Base-by-base conservation (phyloP, 495 filamentous ascomycete species). In the Annulohypoxylon maeteangense region DNA sequence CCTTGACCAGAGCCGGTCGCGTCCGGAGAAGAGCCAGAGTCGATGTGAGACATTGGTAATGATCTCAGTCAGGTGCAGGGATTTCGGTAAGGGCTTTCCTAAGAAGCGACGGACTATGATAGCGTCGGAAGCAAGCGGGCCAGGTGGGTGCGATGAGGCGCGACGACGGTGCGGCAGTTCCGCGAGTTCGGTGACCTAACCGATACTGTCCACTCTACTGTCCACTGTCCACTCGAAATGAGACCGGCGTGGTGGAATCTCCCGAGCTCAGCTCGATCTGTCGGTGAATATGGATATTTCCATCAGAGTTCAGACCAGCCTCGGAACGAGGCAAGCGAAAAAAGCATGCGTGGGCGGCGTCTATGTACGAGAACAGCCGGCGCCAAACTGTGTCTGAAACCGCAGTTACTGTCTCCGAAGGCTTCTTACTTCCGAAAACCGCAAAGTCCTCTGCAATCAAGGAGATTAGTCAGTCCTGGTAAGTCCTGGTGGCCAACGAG, bases 1-100 rank as follows among this genome's bases (percentile, higher is more conserved):
- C 38, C 71, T 34, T 55, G 67, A 18, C 29, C 45, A 50, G 65
- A 62, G 36, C 56, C 61, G 38, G 32, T 64, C 3, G 74, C 61
- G 20, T 70, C 74, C 48, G 71, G 51, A 18, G 71, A 73, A 25
- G 74, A 76, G 27, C 50, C 64, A 42, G 54, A 36, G 22, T 76
- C 70, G 18, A 71, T 32, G n/a, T 56, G 62, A 64, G 70, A 74
- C 71, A 74, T 74, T 44, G 60, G 29, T 31, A 48, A 45, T 32
- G 23, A 38, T 27, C 25, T 29, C 12, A 4, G 45, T 48, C 47
- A 40, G 40, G 44, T 48, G 29, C 45, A 67, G 60, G 65, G 64
- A 29, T 55, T 71, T 71, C 59, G 57, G 58, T 20, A 60, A 59
- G 22, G 45, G 63, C 36, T 44, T 20, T 69, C 56, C 60, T 54